Evolutionary conservation across 2,329 filamentous ascomycete species (phyloP).

Genomic region (Dactylellina parvicollis): DNA sequence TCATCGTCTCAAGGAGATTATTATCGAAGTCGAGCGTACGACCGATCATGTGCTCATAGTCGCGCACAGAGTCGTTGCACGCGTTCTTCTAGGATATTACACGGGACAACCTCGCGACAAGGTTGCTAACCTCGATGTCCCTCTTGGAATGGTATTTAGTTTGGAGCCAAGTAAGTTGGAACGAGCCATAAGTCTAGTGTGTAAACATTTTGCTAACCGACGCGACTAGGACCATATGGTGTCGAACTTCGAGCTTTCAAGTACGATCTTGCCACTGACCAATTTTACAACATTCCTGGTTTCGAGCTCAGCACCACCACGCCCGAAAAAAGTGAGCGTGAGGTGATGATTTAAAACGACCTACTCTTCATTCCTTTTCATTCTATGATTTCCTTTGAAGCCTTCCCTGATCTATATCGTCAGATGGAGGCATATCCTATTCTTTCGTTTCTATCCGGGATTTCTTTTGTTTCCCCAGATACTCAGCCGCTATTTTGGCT

Average conservation of each 20-base stretch:
- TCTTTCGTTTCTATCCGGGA: background rate
- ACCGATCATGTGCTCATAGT: conserved; percentile 94
- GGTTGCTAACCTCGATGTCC: conserved; percentile 93
- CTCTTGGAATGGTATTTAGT: conserved; percentile 90
- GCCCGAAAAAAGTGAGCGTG: conserved; percentile 43
- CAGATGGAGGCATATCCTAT: background rate
- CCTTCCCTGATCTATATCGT: background rate
- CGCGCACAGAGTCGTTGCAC: conserved; percentile 88
- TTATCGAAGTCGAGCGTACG: conserved; percentile 95
- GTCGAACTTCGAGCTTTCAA: conserved; percentile 96
- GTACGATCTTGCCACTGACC: conserved; percentile 79
- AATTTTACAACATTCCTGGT: conserved; percentile 86
- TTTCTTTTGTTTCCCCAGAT: conserved; percentile 6
- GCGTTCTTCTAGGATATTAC: conserved; percentile 95
- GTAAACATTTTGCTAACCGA: conserved; percentile 30
- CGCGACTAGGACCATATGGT: conserved; percentile 80
- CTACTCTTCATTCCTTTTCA: background rate
- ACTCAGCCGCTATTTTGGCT: background rate
- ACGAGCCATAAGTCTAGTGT: conserved; percentile 4
- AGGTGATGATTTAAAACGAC: conserved; percentile 29
- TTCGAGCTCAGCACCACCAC: conserved; percentile 61
- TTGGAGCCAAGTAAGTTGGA: conserved; percentile 75
- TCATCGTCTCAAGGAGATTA: conserved; percentile 91
- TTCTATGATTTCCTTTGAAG: background rate
- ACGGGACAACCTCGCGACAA: conserved; percentile 89